Base-by-base conservation (phyloP, 192 early-diverging fungal genomes). In the Oehlia diaphana region DNA sequence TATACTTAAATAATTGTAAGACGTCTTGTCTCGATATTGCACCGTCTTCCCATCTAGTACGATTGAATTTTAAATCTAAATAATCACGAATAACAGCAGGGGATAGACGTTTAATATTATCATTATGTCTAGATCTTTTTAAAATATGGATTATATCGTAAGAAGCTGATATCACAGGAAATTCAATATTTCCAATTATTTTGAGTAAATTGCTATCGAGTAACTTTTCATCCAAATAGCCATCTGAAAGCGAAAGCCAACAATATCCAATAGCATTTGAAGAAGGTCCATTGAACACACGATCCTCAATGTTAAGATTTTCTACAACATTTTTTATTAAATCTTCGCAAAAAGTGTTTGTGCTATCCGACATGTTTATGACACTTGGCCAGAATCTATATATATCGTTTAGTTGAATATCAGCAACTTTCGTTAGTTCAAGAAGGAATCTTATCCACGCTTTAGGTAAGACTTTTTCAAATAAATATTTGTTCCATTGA, bases 331-430 rank as follows among this genome's bases (percentile, higher is more conserved):
- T 72, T 28, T 26, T 4, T 12, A 72, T 21, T 4, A 72, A 7
- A 14, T 49, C 10, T 1, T 72, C 28, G 28, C 44, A 72, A 16
- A 72, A 72, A 1, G 28, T 33, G 33, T 2, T 1, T 1, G 16
- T 28, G 7, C 39, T 42, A 42, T 42, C 6, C 8, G 71, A 72
- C n/a, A 10, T 31, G 14, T 5, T 10, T 50, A 4, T 12, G 44
- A 19, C 6, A 19, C 53, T 50, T 28, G 71, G 71, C 71, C 47
- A 72, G 26, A 72, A 53, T n/a, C 14, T 14, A 42, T 72, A 72
- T n/a, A 72, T 31, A 50, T 72, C 71, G 6, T n/a, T 7, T 23
- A 2, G 5, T 4, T 33, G n/a, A 0, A 50, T 72, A 2, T 72
- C 28, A 26, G 47, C 9, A 12, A 13, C 10, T 6, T 72, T 14